Base-by-base conservation (phyloP, 768 basidiomycete species). In the Galerina sulciceps region DNA sequence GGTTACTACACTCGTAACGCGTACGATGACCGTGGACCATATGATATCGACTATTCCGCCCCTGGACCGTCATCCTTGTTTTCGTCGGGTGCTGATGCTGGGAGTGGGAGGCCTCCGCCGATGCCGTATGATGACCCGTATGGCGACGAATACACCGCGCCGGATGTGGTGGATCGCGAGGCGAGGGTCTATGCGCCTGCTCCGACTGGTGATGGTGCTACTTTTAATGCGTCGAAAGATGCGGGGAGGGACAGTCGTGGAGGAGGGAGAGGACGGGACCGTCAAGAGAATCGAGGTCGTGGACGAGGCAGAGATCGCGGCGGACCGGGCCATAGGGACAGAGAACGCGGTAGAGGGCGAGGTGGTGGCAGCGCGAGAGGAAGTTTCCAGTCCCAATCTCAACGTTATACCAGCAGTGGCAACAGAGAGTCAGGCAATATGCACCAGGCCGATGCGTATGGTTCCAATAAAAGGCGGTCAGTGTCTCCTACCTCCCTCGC, bases 101-200 rank as follows among this genome's bases (percentile, higher is more conserved):
- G 44, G n/a, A 23, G 22, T 4, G 20, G 36, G 13, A 83, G 90
- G 51, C 88, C 90, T 20, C 66, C 81, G 14, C 91, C 91, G 4
- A 75, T 84, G 37, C 88, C 91, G 23, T 93, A 93, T 65, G 89
- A 93, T 57, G 91, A 93, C 63, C 91, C 91, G 10, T 92, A 92
- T 67, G 79, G 85, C 17, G 84, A 86, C 48, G 71, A 68, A 41
- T 68, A 67, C 57, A 70, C 71, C n/a, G 66, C 67, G 18, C 63
- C 67, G 38, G 65, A 63, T 53, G 44, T 61, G n/a, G 61, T 56
- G 10, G 69, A 70, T 17, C 46, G 57, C 38, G 64, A 55, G 53
- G 34, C 31, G 36, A 37, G 35, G 35, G 46, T n/a, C 48, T 11
- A 44, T 38, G 17, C 50, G 35, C 22, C 48, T 47, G 10, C 31